Base-by-base conservation (phyloP, 2,329 filamentous ascomycete species). In the Neocatenulostroma microsporum region DNA sequence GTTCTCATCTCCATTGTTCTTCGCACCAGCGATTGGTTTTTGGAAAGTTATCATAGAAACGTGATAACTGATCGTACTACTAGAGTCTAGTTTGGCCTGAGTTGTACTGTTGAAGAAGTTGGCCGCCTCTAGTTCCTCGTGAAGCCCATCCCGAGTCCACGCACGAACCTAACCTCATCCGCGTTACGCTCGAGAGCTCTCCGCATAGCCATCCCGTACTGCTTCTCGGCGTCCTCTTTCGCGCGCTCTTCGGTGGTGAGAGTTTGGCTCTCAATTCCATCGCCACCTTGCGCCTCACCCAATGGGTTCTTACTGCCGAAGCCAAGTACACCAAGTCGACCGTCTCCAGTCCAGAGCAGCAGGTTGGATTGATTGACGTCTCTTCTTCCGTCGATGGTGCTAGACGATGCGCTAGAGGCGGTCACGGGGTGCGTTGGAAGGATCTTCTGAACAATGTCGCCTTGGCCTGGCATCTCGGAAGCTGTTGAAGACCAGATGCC, bases 271-370 rank as follows among this genome's bases (percentile, higher is more conserved):
- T 62, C 30, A 15, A 35, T 19, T 4, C 12, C 30, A 11, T 28
- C 26, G 13, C 17, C 12, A 12, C 17, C 5, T 15, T 37, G 13
- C 8, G 60, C 59, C 5, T 58, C 54, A 26, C 56, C 59, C 4
- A 57, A 47, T 44, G 46, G 62, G 55, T 38, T 49, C 39, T 34
- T 36, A 14, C 51, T 46, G 4, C 69, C 64, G 47, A 71, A 69
- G 1, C 63, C 62, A 11, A 93, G 60, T 40, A 91, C 67, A 0
- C 86, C 88, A 30, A 94, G 65, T 45, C 79, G 80, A 40, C 68
- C 67, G 26, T 94, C 86, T 13, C 86, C 88, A 0, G 87, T 94
- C 87, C 87, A 94, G 30, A 94, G 69, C 3, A 94, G 60, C 10
- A 95, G 61, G 49, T 89, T 81, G 51, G 86, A 78, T 25, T 60